Evolutionary conservation across 2,329 filamentous ascomycete species (phyloP), one percentile per base, ranked within the genome.

Genomic region (Neurospora crassa): DNA sequence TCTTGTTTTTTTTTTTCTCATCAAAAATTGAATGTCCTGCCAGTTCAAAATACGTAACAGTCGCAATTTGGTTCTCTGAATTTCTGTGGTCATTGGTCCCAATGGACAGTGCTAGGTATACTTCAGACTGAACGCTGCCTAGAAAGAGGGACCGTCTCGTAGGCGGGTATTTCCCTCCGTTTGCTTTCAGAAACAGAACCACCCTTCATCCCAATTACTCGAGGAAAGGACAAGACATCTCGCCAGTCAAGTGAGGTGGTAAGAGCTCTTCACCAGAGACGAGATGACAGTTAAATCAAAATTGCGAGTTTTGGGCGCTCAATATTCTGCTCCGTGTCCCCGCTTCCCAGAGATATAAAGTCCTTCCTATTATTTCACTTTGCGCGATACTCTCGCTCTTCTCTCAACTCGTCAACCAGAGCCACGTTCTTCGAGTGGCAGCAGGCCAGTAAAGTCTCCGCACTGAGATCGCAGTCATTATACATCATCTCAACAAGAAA

Each of bases 291-390:
- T 37, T 1, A 24, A 18, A 3, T 18, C 16, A 3, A 3, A 63
- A 18, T 18, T 59, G 5, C 20, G 24, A 59, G 47, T 2, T 14
- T 18, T 3, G 1, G 24, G 2, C 6, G 16, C 47, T 59, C 24
- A 1, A 3, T 7, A 2, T 3, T 6, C 16, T 3, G 24, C 47
- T 8, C 3, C 3, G 24, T 34, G 6, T 1, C 53, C 53, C 53
- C 53, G 6, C 53, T 29, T 63, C 1, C 53, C 16, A 63, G 1
- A 63, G 0, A 0, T 6, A n/a, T 34, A 63, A 63, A 11, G 7
- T 7, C 3, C 0, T 18, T 12, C 11, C 7, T 2, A 12, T 18
- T 0, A 24, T 34, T 5, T 16, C 24, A 34, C 0, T 16, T 34
- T 8, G 2, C 47, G 2, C 2, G 7, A 14, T 2, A 2, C 14